A percentile compares a stretch with the other conserved stretches of the same genome.
phyloP scores from a whole-genome alignment of 225 moss, liverwort and hornwort species.

The Ulota crispa region DNA sequence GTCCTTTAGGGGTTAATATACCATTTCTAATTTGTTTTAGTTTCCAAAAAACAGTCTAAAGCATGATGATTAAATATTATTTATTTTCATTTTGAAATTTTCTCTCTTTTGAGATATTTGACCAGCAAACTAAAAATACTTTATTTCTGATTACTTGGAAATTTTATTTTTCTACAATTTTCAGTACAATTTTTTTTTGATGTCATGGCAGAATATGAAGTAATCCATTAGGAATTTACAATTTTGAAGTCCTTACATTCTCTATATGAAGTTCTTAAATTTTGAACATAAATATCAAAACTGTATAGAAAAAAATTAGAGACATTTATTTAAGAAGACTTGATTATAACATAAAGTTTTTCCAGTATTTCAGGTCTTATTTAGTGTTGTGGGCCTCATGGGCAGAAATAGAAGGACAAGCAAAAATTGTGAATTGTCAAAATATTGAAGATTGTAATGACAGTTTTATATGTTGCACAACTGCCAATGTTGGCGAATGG shows the following conservation, averaged over 20 bases:
- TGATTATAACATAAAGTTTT: background rate
- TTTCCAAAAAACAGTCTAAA: background rate
- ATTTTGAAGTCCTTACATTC: no score
- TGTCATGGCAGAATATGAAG: background rate
- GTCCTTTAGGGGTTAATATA: no score
- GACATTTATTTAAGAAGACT: no score
- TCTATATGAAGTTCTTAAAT: no score
- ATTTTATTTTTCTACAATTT: background rate
- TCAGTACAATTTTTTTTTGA: no score
- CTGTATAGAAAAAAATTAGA: no score
- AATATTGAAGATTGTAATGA: slow-evolving; percentile 33
- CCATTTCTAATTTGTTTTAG: background rate
- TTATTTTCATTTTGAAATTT: accelerated
- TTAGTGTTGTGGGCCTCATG: slow-evolving; percentile 46
- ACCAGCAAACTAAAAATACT: no score
- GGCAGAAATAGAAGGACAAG: slow-evolving; percentile 22
- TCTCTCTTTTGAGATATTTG: no score
- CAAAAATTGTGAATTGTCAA: slow-evolving; percentile 7
- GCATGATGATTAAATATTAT: background rate
- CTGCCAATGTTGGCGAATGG: slow-evolving; percentile 52
- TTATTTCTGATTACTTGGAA: no score
- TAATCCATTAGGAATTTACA: no score
- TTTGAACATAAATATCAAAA: no score
- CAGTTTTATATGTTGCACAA: slow-evolving; percentile 63
- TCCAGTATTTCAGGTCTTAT: slow-evolving; percentile 41